Conservation (phyloP, 345 rosid genomes). For the Eucalyptus pauciflora region DNA sequence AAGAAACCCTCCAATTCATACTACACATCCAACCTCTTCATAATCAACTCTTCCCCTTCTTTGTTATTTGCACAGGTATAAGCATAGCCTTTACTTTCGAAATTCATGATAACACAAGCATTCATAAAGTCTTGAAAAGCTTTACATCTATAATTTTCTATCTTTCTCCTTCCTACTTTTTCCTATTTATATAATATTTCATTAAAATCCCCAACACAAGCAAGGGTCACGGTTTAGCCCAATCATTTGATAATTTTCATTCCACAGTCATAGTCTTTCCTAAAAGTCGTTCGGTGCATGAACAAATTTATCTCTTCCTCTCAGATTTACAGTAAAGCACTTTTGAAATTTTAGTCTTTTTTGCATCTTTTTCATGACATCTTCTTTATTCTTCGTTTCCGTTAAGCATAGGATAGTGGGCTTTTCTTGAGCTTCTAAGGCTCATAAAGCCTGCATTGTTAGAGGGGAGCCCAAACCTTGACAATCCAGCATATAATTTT, state of each 20-base stretch:
- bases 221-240: rapidly evolving
- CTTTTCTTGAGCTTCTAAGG: not conserved
- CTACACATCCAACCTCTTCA: not conserved
- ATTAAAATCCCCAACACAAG: not conserved
- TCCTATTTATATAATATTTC: not conserved
- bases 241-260: too few relatives aligned
- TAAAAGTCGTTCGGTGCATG: too few relatives aligned
- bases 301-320: too few relatives aligned
- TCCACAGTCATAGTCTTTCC: not conserved
- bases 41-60: not conserved
- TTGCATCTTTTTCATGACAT: not conserved
- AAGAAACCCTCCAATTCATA: not conserved
- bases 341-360: too few relatives aligned
- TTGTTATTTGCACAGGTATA: too few relatives aligned
- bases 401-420: not conserved
- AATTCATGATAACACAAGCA: not conserved
- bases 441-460: not conserved
- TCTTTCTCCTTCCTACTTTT: not conserved
- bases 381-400: not conserved
- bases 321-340: too few relatives aligned
- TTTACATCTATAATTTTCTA: too few relatives aligned
- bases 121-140: not conserved
- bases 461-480: not conserved
- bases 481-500: too few relatives aligned
- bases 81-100: not conserved